These are phyloP conservation scores for Paragyromitra xinjiangensis DNA, from an alignment of 495 filamentous ascomycete species.

Conservation along the genomic window DNA sequence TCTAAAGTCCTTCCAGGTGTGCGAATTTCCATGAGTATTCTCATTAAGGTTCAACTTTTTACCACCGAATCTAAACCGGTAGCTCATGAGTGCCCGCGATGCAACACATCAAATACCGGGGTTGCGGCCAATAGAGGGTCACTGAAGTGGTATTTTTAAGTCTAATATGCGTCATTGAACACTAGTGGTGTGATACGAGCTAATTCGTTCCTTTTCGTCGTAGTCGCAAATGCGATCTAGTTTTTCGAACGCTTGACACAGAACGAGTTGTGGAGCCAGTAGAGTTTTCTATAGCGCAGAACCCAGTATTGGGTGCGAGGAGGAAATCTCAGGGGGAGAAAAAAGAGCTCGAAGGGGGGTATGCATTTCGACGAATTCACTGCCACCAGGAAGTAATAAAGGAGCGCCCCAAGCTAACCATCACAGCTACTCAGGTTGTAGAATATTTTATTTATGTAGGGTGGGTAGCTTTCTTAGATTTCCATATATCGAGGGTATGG, in stretches of 20 bases:
- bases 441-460: no score
- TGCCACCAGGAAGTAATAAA: background rate
- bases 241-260: background rate
- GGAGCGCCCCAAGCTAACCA: no score
- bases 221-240: constrained; percentile 3
- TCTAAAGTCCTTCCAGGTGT: background rate
- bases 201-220: background rate
- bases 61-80: background rate
- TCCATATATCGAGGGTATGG: no score
- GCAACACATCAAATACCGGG: background rate
- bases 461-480: no score
- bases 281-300: background rate
- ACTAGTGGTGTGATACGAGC: no score
- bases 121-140: background rate
- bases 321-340: background rate
- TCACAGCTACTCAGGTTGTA: no score
- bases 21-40: background rate
- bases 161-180: no score
- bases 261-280: constrained; percentile 2
- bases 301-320: background rate
- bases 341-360: background rate
- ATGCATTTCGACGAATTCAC: constrained; percentile 15
- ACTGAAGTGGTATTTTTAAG: background rate
- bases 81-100: background rate
- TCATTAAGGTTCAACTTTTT: background rate